phyloP scores from a whole-genome alignment of 352 stramenopile genomes.

The Phytopythium chamaehyphon region DNA sequence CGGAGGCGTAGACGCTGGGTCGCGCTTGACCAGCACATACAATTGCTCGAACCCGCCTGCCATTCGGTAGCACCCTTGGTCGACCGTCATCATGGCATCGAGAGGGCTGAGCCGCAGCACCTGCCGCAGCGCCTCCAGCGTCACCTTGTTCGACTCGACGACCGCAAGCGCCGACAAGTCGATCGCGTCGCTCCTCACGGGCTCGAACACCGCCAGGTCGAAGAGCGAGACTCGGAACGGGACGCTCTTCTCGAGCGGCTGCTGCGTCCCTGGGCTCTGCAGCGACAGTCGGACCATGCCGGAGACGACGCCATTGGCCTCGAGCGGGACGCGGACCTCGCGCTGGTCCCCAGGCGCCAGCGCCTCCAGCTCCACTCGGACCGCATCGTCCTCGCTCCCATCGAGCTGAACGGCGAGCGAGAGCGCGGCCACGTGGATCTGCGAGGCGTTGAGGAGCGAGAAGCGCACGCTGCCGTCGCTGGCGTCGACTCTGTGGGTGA shows the following conservation, averaged over 20 bases:
- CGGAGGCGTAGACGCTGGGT: not conserved
- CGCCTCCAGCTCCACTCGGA: constrained; percentile 17
- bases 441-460: constrained; percentile 46
- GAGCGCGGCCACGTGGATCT: constrained; percentile 41
- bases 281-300: constrained; percentile 35
- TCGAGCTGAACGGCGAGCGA: constrained; percentile 17
- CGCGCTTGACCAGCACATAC: constrained; percentile 26
- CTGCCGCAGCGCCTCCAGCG: constrained; percentile 36
- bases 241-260: constrained; percentile 44
- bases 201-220: constrained; percentile 28
- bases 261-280: constrained; percentile 55
- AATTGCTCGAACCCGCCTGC: constrained; percentile 7
- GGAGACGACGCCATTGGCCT: constrained; percentile 7
- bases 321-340: constrained; percentile 25
- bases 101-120: constrained; percentile 51
- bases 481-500: constrained; percentile 22
- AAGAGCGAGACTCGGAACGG: constrained; percentile 44
- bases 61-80: constrained; percentile 49
- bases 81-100: constrained; percentile 40
- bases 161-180: constrained; percentile 8
- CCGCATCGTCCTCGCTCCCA: constrained; percentile 7
- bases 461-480: constrained; percentile 16
- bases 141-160: constrained; percentile 22
- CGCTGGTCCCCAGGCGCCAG: constrained; percentile 18
- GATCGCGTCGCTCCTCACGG: constrained; percentile 17